Evolutionary conservation across 164 flowering plant genomes (phyloP), one percentile per base, ranked within the genome.

Genomic region (Annona cherimola): DNA sequence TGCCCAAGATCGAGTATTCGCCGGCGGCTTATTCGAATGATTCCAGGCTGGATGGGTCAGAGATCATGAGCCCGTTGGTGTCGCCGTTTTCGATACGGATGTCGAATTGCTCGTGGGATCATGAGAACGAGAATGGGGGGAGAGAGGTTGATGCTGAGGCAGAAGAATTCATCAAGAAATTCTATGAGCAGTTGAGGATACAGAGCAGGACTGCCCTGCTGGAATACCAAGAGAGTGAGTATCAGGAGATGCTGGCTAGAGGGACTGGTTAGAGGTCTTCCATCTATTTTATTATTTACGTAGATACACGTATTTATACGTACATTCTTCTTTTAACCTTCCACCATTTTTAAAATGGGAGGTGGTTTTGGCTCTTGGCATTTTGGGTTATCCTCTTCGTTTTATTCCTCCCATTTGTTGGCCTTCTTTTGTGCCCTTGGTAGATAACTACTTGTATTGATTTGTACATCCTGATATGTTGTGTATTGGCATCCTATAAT

Each of bases 121-220:
- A 61, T 3, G 85, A 83, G 43, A 63, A 73, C 41, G 73, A 74
- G 5, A 69, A 39, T 4, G 64, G 64, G 40, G 68, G 43, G 5
- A 74, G 65, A 2, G 67, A 75, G 61, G 82, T 84, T 4, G 87
- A 84, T 61, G 79, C 81, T 42, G 80, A 82, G 39, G 89, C 89
- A 2, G 86, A 86, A 75, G 87, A 84, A 41, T 86, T 84, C 74
- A 86, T 84, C 62, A 82, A 67, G 61, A 78, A 79, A 75, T 86
- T 86, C 65, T 82, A 86, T 68, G 86, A 86, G 73, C 85, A 86
- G n/a, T 73, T 86, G 18, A 75, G 80, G 76, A 63, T 68, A 18
- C 89, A 86, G 69, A 82, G 80, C 43, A 81, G 80, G 5, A 76
- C 74, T 42, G 84, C 81, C 20, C 44, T 83, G 75, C 70, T 85